Base-by-base conservation (phyloP, 345 rosid species). In the Acer yangbiense region DNA sequence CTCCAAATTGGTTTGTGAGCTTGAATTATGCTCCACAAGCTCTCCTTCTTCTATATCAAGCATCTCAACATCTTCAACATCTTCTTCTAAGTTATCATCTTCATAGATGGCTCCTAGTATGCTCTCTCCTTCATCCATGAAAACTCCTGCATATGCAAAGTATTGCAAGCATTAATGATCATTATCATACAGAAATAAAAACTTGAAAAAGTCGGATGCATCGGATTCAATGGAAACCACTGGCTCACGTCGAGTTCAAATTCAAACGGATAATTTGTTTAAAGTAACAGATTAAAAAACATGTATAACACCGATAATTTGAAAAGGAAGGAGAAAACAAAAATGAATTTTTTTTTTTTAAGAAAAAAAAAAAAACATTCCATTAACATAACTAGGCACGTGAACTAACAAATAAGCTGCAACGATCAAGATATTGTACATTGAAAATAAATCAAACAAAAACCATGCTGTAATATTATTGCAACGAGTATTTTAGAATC, bases 41-140 rank as follows among this genome's bases (percentile, higher is more conserved):
- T 93, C 97, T 44, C 98, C 98, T 82, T 95, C 99, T 82, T 93
- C 98, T 1, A 84, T 91, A 77, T 95, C 98, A 72, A 84, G 82
- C 99, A 95, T 95, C 66, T 92, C 94, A 69, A 85, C 81, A 86
- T 92, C 97, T 72, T 84, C 91, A 25, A 65, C 82, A 54, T 75
- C 87, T 41, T 75, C 87, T 41, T 83, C 92, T 7, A 83, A 79
- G 27, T 79, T 83, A 3, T 81, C 81, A 20, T 82, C 97, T 71
- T 84, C 94, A 64, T 75, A 83, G 32, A 86, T 82, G 73, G 86
- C 88, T 71, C 82, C 92, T 71, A 88, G 68, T 60, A 91, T 62
- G 73, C 82, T 94, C 62, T 86, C 92, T 68, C 83, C 90, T 64
- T 81, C 89, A 65, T 86, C 97, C 98, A 94, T 94, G 41, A 32